Base-by-base conservation (phyloP, 805 yeast genomes). In the Schwanniomyces yamadae region DNA sequence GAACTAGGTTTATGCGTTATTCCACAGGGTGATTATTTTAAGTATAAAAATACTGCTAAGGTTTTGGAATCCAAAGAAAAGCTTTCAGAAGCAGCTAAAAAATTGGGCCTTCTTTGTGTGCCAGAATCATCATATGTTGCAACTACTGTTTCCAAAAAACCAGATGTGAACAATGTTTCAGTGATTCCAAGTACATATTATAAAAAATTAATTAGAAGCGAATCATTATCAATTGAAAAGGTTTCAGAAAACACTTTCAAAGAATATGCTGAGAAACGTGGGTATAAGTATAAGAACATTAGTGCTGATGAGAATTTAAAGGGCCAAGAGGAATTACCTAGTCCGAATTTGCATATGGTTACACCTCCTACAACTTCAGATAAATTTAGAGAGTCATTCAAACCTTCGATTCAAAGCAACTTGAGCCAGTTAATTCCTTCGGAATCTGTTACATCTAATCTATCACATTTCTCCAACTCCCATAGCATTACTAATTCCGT, bases 181-280 rank as follows among this genome's bases (percentile, higher is more conserved):
- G 79, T 81, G 7, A 52, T 84, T 22, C 89, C 91, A 5, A 63
- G 72, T 5, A 69, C 80, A 2, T 82, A 82, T 52, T 83, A 82
- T 53, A 73, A 75, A 44, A 77, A 76, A 51, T 58, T 84, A 42
- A 53, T 75, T 19, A 69, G 73, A 37, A 69, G 61, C 15, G 76
- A 71, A 32, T 37, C 61, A 1, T 52, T 69, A 48, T 61, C 67
- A 17, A 54, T 75, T 32, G 77, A 71, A 31, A 69, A 69, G 14
- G 59, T 73, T 2, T 46, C 67, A 0, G 73, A 73, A 37, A 78
- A 69, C 2, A 64, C 59, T 6, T 60, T 78, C 40, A 63, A 58
- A 42, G 55, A 57, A 12, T 67, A 75, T 44, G 78, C 77, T 3
- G 66, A 55, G 36, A 70, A 63, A 53, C 66, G 82, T 45, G 83